phyloP scores from a whole-genome alignment of 2,329 filamentous ascomycete genomes.

The Fusarium subtropicale region DNA sequence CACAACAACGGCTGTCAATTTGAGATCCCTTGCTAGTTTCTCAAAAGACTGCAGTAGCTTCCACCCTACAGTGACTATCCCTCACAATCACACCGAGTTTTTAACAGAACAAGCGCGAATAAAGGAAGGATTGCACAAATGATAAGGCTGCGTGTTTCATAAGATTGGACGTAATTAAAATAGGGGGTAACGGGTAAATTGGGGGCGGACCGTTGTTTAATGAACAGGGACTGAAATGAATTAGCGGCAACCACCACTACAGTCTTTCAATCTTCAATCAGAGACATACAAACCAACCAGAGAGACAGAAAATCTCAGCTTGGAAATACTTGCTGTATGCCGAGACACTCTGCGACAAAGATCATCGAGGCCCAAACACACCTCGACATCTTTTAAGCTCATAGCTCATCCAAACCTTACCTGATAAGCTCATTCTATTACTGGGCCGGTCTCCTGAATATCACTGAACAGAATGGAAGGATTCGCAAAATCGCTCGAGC shows the following conservation, averaged over 20 bases:
- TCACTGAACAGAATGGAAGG: constrained; percentile 12
- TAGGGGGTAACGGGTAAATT: constrained; percentile 27
- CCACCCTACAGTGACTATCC: background rate
- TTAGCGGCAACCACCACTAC: constrained; percentile 4
- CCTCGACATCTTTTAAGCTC: background rate
- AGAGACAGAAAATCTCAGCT: background rate
- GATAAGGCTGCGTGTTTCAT: constrained; percentile 2
- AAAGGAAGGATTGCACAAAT: background rate
- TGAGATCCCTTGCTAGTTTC: constrained; percentile 6
- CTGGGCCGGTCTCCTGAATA: constrained; percentile 27
- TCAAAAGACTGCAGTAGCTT: background rate
- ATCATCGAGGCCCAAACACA: constrained; percentile 14
- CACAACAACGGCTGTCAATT: constrained; percentile 32
- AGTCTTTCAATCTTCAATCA: background rate
- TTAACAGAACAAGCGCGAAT: constrained; percentile 10
- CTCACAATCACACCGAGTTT: constrained; percentile 27
- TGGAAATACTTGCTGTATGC: background rate
- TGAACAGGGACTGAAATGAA: constrained; percentile 19
- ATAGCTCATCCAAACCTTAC: constrained; percentile 1
- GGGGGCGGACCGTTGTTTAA: constrained; percentile 30
- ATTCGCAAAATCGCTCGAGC: constrained; percentile 11
- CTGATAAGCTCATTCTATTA: constrained; percentile 1
- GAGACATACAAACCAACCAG: background rate
- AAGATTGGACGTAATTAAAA: constrained; percentile 17
- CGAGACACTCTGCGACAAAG: constrained; percentile 21